Conservation (phyloP, 1,284 basidiomycete genomes). For the Leccinum angustisporum region DNA sequence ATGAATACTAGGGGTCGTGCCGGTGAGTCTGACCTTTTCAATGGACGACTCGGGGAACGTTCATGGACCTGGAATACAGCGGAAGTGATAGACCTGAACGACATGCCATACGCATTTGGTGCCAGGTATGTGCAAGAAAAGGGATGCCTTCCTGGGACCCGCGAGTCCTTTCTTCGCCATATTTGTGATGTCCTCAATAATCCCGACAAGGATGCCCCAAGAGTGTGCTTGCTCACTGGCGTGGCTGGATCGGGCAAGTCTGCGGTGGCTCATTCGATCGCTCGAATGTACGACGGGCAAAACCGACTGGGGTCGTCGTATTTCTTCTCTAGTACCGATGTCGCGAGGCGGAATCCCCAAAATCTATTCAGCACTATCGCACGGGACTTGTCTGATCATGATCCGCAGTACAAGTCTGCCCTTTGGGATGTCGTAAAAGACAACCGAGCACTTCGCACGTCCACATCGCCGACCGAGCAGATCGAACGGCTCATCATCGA, state of each 20-base stretch:
- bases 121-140: background rate
- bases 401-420: background rate
- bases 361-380: background rate
- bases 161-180: background rate
- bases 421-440: background rate
- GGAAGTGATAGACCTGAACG: background rate
- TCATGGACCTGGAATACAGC: too few relatives aligned
- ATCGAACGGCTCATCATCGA: too few relatives aligned
- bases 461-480: too few relatives aligned
- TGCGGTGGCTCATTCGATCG: background rate
- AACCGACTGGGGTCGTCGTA: background rate
- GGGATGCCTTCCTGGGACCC: background rate
- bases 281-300: background rate
- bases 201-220: background rate
- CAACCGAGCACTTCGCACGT: background rate
- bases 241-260: background rate
- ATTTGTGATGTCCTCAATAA: background rate
- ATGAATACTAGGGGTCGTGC: too few relatives aligned
- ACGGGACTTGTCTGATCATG: background rate
- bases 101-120: background rate
- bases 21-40: too few relatives aligned
- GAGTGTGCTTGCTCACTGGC: background rate
- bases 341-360: background rate
- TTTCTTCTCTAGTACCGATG: background rate
- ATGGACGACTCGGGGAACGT: too few relatives aligned